Conservation (phyloP, 176 grass and related monocot genomes). For the Carex parvula region DNA sequence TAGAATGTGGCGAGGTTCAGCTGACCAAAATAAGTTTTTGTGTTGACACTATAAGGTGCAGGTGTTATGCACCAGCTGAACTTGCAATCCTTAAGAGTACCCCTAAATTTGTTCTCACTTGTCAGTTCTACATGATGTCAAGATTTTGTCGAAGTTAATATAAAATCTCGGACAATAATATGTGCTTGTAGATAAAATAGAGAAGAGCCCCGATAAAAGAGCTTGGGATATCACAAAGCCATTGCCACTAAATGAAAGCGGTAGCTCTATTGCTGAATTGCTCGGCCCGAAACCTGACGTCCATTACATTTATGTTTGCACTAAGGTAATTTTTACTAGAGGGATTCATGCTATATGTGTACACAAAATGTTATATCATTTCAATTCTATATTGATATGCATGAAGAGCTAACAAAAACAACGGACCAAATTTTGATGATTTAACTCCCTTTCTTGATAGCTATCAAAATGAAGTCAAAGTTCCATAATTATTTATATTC, state of each 20-base stretch:
- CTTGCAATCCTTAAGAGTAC: background rate
- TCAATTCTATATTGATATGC: too few species aligned
- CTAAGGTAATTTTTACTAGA: constrained; percentile 47
- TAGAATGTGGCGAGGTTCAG: background rate
- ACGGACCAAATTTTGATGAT: too few species aligned
- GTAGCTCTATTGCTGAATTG: constrained; percentile 32
- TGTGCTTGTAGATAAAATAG: constrained; percentile 53
- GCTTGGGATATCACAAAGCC: constrained; percentile 64
- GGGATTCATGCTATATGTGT: too few species aligned
- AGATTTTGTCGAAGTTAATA: constrained; percentile 3
- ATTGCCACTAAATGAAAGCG: constrained; percentile 60
- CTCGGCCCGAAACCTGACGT: constrained; percentile 83
- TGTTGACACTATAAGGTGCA: background rate
- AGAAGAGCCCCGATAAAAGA: constrained; percentile 47
- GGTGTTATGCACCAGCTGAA: background rate
- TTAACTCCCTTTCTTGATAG: too few species aligned
- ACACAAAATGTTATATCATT: too few species aligned
- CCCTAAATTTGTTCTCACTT: background rate
- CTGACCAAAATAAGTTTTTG: background rate
- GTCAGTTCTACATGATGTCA: background rate
- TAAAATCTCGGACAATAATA: background rate
- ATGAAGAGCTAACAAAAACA: too few species aligned
- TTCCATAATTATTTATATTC: too few species aligned
- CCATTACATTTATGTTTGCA: constrained; percentile 92
- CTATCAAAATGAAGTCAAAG: too few species aligned